Evolutionary conservation across 1,139 yeast species (phyloP), one percentile per base, ranked within the genome.

Genomic region (Yamadazyma buinensis): DNA sequence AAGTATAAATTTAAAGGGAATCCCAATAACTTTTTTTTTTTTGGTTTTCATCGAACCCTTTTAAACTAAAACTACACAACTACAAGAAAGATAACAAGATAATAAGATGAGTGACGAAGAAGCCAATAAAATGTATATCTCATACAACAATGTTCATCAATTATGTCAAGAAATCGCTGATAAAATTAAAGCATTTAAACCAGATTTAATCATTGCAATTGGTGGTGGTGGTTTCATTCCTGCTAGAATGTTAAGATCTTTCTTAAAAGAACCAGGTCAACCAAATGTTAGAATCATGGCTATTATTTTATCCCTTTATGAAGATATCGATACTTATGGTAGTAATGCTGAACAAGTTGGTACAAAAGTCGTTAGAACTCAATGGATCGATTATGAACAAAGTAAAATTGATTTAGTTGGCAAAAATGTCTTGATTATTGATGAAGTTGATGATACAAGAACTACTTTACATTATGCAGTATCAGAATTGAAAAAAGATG

Each of bases 141-240:
- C 95, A 41, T 90, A 90, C 77, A 86, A 90, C 70, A 82, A 86
- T 59, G 80, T 90, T 37, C 97, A 90, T 68, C 94, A 90, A 67
- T 75, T 88, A 47, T 90, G 97, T 61, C 95, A 88, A 64, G 81
- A 82, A 55, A 72, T 83, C 19, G 95, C 97, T 15, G 78, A 70
- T 40, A 72, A 72, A 44, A 77, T 88, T 53, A 75, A 84, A 58
- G 71, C 67, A 30, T 80, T 76, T 59, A 76, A 81, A 52, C 96
- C 96, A 20, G 92, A 85, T 60, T 71, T 87, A 46, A 87, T 90
- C 63, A 81, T 90, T 42, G 97, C 97, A 49, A 86, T 90, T 52
- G 77, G 84, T 52, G 95, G 95, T 43, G 95, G 97, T 51, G 97
- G 97, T 5, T 84, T 90, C 61, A 90, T 90, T 42, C 97, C 97